Conservation (phyloP, 129 eudicot species). For the Ambrosia trifida region DNA sequence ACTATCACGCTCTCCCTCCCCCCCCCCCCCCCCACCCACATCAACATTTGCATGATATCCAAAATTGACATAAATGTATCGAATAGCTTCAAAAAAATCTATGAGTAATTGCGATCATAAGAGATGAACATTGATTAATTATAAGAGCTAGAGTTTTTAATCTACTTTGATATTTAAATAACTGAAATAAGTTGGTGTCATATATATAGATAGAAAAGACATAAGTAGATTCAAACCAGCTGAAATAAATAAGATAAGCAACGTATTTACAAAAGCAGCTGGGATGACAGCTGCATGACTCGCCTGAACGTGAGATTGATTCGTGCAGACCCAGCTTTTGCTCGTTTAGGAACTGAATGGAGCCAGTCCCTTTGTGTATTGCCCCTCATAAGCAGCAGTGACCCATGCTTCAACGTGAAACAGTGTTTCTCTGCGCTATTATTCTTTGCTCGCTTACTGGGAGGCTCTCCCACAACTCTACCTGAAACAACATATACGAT, state of each 20-base stretch:
- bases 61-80: no score
- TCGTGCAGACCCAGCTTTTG: constrained; percentile 57
- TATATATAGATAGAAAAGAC: neutral
- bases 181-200: neutral
- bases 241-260: neutral
- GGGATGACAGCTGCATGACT: constrained; percentile 33
- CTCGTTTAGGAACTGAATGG: constrained; percentile 92
- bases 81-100: no score
- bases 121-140: no score
- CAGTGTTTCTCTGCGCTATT: constrained; percentile 41
- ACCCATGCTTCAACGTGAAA: constrained; percentile 75
- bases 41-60: no score
- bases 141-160: no score
- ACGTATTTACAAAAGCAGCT: neutral
- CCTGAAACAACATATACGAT: neutral
- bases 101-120: no score
- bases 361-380: constrained; percentile 87
- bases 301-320: constrained; percentile 90
- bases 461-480: constrained; percentile 43
- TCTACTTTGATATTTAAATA: no score
- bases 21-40: no score
- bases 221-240: neutral
- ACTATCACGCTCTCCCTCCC: no score
- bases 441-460: constrained; percentile 60
- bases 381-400: constrained; percentile 84